Conservation (phyloP, 2,329 filamentous ascomycete species). For the Talaromyces verruculosus region DNA sequence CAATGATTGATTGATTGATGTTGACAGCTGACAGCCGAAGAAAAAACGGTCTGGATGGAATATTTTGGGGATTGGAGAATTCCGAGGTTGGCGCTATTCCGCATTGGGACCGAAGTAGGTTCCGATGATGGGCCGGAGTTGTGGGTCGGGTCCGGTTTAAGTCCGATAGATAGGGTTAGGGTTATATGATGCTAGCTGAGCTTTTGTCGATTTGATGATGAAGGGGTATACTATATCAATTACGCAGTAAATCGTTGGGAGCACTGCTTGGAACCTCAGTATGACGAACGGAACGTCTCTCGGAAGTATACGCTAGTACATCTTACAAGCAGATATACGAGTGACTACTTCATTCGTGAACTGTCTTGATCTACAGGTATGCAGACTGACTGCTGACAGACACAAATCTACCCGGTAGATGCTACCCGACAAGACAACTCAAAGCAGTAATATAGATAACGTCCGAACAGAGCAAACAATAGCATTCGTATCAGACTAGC, state of each 20-base stretch:
- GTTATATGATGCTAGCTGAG: too few species aligned
- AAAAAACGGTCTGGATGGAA: slow-evolving; percentile 9
- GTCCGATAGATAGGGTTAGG: background rate
- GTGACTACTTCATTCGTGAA: too few species aligned
- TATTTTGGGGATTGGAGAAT: slow-evolving; percentile 5
- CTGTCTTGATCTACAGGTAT: background rate
- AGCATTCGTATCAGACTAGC: background rate
- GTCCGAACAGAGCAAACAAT: slow-evolving; percentile 3
- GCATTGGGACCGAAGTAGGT: background rate
- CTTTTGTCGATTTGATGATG: too few species aligned
- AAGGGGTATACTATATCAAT: too few species aligned
- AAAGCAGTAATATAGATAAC: background rate
- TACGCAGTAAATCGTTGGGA: too few species aligned
- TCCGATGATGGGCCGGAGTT: slow-evolving; percentile 17
- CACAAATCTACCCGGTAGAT: background rate
- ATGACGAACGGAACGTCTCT: too few species aligned
- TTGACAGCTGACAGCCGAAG: background rate
- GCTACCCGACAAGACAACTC: background rate
- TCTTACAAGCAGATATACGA: too few species aligned
- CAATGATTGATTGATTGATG: background rate
- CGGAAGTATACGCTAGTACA: too few species aligned
- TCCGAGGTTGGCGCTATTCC: background rate
- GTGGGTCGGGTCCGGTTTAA: slow-evolving; percentile 7
- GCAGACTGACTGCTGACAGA: background rate
- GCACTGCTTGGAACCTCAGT: too few species aligned